Percentiles rank a stretch among this genome's conserved stretches.
These are phyloP conservation scores for Diatrype stigma DNA, from an alignment of 2,329 filamentous ascomycete genomes.

Conservation along the genomic window DNA sequence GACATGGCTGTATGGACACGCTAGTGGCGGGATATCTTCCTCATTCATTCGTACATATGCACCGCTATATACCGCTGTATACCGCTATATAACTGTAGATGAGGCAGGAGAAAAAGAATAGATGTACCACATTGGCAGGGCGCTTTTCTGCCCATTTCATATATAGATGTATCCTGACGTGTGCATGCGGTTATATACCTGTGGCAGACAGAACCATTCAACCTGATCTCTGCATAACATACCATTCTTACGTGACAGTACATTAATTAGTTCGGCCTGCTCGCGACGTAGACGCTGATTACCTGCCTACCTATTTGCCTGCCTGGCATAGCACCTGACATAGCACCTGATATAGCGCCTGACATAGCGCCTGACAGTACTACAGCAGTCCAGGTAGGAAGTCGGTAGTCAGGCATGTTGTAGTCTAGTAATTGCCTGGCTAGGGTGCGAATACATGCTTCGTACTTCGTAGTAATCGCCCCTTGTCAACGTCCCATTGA, in stretches of 20 bases:
- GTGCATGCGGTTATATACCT: neutral
- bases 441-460: neutral
- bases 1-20: neutral
- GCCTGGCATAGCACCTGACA: no score
- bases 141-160: neutral
- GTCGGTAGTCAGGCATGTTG: neutral
- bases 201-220: neutral
- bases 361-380: no score
- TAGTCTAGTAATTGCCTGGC: neutral
- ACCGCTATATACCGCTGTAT: neutral
- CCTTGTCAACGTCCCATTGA: neutral
- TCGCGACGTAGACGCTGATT: no score
- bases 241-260: neutral
- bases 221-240: neutral
- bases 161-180: no score
- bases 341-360: no score
- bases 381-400: no score
- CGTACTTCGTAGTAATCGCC: no score
- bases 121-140: neutral
- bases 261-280: no score
- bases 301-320: no score
- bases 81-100: neutral
- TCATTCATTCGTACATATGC: neutral
- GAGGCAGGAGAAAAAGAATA: neutral
- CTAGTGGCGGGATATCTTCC: neutral